Evolutionary conservation across 179 eudicot species (phyloP).

Genomic region (Silene vulgaris): DNA sequence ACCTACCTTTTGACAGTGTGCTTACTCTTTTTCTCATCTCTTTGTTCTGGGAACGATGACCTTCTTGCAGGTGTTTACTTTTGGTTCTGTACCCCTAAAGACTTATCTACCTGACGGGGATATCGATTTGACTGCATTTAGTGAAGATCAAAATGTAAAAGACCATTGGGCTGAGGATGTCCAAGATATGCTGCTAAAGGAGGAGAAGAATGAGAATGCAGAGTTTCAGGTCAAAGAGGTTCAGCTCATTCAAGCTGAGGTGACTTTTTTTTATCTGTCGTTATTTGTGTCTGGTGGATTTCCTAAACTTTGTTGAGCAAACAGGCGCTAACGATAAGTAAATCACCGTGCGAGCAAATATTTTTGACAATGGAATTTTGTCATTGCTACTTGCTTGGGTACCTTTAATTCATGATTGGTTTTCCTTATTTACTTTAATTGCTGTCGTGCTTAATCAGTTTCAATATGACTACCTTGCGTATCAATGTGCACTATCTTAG

Average conservation of each 20-base stretch:
- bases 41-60: slow-evolving; percentile 17
- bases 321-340: neutral
- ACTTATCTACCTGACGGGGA: slow-evolving; percentile 98
- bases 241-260: slow-evolving; percentile 96
- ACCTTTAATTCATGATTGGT: neutral
- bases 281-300: slow-evolving; percentile 7
- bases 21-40: neutral
- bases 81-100: slow-evolving; percentile 95
- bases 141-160: slow-evolving; percentile 52
- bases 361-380: neutral
- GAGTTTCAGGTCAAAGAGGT: slow-evolving; percentile 90
- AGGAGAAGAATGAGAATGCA: slow-evolving; percentile 80
- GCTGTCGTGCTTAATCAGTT: neutral
- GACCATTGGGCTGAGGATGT: slow-evolving; percentile 81
- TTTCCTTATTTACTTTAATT: neutral
- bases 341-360: neutral
- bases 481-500: neutral
- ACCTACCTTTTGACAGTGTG: neutral
- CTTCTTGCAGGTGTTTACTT: slow-evolving; percentile 68
- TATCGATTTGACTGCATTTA: slow-evolving; percentile 78
- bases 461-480: neutral
- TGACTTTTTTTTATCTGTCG: slow-evolving; percentile 25
- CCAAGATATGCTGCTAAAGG: slow-evolving; percentile 63
- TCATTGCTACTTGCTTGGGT: slow-evolving; percentile 7
- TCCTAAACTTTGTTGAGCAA: neutral